Conservation (phyloP, 495 filamentous ascomycete species). For the Penicillium paradoxum region DNA sequence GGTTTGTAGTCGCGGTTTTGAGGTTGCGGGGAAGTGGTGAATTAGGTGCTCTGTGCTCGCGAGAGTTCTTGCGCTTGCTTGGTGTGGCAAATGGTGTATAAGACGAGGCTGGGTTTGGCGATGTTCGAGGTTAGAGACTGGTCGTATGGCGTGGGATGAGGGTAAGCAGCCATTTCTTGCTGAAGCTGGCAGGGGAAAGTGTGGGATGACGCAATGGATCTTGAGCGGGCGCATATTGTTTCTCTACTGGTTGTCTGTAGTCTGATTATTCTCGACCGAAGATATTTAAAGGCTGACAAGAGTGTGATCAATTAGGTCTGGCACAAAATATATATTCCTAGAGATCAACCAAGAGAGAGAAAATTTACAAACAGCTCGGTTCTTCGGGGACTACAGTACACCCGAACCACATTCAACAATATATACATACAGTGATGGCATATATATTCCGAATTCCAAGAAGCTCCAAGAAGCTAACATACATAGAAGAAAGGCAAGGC, state of each 20-base stretch:
- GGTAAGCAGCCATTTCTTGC: conserved; percentile 5
- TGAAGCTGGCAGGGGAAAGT: conserved; percentile 15
- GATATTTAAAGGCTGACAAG: no score
- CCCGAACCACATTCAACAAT: no score
- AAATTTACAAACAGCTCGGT: no score
- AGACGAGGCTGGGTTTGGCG: neutral
- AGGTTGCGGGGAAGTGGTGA: conserved; percentile 11
- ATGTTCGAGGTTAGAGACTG: neutral
- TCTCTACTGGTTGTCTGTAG: neutral
- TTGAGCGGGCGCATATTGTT: conserved; percentile 12
- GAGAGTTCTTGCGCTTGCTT: neutral
- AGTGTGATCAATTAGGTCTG: no score
- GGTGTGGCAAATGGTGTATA: neutral
- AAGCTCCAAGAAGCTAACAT: no score
- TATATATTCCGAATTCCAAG: no score
- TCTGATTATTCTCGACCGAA: no score
- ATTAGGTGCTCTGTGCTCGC: neutral
- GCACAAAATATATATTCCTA: no score
- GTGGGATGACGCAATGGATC: conserved; percentile 43
- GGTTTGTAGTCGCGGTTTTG: neutral
- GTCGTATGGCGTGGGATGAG: neutral
- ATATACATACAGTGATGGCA: no score
- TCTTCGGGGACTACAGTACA: no score
- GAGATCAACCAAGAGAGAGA: no score
- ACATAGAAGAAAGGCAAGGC: no score